Evolutionary conservation across 768 basidiomycete genomes (phyloP).

Genomic region (Mycena leptocephala): DNA sequence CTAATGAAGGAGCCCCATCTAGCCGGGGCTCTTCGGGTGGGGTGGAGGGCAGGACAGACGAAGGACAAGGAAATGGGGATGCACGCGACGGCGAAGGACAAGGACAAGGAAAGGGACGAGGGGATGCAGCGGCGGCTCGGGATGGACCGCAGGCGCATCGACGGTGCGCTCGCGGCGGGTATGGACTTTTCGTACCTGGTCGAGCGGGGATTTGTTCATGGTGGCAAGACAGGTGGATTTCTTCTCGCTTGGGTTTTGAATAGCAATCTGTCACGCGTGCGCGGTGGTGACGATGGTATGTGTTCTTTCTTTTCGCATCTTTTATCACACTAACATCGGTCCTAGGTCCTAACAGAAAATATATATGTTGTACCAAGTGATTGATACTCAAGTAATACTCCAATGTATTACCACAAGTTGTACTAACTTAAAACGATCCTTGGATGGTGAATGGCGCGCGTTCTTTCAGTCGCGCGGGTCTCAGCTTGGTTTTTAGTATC

Average conservation of each 20-base stretch:
- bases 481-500: background rate
- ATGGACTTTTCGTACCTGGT: slow-evolving; percentile 6
- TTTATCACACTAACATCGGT: background rate
- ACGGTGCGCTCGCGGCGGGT: background rate
- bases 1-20: slow-evolving; percentile 77
- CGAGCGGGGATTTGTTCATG: slow-evolving; percentile 16
- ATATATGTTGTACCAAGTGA: slow-evolving; percentile 10
- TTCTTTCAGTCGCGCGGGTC: too few relatives aligned
- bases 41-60: slow-evolving; percentile 57
- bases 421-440: background rate
- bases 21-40: slow-evolving; percentile 78
- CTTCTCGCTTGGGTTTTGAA: slow-evolving; percentile 19
- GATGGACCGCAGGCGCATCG: background rate
- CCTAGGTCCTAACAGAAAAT: background rate
- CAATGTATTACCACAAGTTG: background rate
- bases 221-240: slow-evolving; percentile 2
- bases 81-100: background rate
- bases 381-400: background rate
- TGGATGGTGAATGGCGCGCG: too few relatives aligned
- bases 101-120: background rate
- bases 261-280: slow-evolving; percentile 15
- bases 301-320: background rate
- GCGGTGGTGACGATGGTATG: slow-evolving; percentile 10
- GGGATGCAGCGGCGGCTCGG: background rate
- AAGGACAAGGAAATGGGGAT: background rate